Evolutionary conservation across 148 eudicot genomes (phyloP).

Genomic region (Chenopodium album): DNA sequence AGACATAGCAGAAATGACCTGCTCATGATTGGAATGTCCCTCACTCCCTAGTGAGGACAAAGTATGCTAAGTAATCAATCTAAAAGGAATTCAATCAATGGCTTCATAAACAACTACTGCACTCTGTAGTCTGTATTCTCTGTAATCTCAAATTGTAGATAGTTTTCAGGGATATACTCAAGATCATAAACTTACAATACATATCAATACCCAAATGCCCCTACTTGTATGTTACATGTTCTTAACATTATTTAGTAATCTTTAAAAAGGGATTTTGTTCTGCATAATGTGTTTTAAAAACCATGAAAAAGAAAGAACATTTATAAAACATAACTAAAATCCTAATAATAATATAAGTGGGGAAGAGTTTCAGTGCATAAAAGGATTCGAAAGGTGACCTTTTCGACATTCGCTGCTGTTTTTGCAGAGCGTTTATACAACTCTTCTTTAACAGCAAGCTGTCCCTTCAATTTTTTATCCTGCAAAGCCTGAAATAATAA

Average conservation of each 20-base stretch:
- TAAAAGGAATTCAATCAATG: neutral
- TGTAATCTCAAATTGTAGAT: neutral
- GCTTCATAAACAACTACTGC: neutral
- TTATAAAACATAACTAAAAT: neutral
- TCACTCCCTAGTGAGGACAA: no score
- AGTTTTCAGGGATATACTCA: neutral
- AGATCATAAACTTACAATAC: neutral
- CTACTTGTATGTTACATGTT: neutral
- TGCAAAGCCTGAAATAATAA: constrained; percentile 46
- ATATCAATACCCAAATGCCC: neutral
- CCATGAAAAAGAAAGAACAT: no score
- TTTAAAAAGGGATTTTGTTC: no score
- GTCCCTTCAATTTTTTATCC: constrained; percentile 89
- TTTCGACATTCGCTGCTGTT: constrained; percentile 75
- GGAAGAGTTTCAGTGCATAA: neutral
- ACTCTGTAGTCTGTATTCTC: neutral
- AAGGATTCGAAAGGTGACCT: constrained; percentile 42
- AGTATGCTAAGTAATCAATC: no score
- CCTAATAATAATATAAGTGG: neutral
- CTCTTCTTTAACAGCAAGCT: constrained; percentile 66
- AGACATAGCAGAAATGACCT: no score
- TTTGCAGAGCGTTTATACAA: constrained; percentile 67
- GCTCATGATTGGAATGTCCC: no score
- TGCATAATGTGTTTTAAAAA: no score
- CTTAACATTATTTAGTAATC: neutral